Evolutionary conservation across 2,329 filamentous ascomycete genomes (phyloP), one percentile per base, ranked within the genome.

Genomic region (Bipolaris zeicola): DNA sequence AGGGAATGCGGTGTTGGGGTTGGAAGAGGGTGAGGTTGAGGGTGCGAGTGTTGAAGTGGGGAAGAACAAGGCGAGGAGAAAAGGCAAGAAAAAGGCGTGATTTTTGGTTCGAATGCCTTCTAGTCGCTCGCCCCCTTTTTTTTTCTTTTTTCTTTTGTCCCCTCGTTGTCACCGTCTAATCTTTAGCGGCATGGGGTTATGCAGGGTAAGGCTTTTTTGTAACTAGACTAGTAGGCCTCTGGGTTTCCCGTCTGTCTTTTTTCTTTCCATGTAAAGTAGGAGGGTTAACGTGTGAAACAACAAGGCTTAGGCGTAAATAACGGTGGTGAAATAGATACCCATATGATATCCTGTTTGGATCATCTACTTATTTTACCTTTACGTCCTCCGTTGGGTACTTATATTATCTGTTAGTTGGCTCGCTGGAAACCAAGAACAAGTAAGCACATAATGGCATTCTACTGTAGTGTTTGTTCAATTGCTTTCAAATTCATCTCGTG

Each of bases 1-100:
- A 26, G 83, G 83, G 63, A 87, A 85, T 55, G 90, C 89, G n/a
- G 90, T 94, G 74, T 76, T 95, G 36, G 86, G 88, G 14, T 14
- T 77, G 34, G 50, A 71, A 63, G 89, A 89, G 49, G 90, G 90
- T 0, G 90, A 84, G 50, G 82, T 88, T n/a, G 76, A 79, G 46
- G 71, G 66, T 39, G 74, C 62, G 10, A 69, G 58, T 10, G 50
- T 76, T 13, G 73, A 77, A 50, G 64, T 77, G 4, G 28, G 44
- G 4, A 37, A 56, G 18, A 57, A 64, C 52, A 67, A 65, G 46
- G 57, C 55, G 18, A 65, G 56, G 63, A 57, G 59, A 31, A 66
- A 65, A 45, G 58, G 66, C 31, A 71, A 66, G 58, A 70, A 70
- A 61, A 65, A 64, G 52, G 50, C 31, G 20, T 64, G 49, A 62